Percentiles rank a stretch among this genome's conserved stretches.
These are phyloP conservation scores for Ceratobasidium papillatum DNA, from an alignment of 1,284 basidiomycete species.

Conservation along the genomic window DNA sequence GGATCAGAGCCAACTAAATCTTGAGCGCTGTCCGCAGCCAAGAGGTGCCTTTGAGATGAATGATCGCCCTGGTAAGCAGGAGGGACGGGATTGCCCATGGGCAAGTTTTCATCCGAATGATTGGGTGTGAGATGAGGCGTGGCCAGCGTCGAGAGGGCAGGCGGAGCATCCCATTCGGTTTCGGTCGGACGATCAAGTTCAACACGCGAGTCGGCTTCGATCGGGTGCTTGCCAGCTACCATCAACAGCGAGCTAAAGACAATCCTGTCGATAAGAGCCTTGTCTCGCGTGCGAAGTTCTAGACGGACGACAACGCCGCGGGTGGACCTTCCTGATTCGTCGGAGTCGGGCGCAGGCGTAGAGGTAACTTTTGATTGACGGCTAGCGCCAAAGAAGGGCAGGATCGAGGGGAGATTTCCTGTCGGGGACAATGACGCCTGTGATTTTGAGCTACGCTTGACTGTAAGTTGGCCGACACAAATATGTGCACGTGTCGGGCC, in stretches of 20 bases:
- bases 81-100: not conserved
- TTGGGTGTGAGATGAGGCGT: constrained; percentile 25
- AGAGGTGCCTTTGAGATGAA: not conserved
- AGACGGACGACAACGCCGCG: not conserved
- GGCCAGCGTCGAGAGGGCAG: constrained; percentile 29
- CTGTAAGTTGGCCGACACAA: constrained; percentile 30
- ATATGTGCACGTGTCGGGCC: constrained; percentile 33
- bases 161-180: constrained; percentile 35
- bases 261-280: constrained; percentile 32
- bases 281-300: constrained; percentile 30
- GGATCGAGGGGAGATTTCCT: not conserved
- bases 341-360: not conserved
- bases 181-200: constrained; percentile 16
- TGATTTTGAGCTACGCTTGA: constrained; percentile 6
- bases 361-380: not conserved
- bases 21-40: not conserved
- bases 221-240: constrained; percentile 20
- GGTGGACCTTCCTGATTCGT: not conserved
- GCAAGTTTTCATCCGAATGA: constrained; percentile 15
- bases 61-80: constrained; percentile 11
- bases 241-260: constrained; percentile 25
- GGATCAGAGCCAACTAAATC: not conserved
- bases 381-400: not conserved
- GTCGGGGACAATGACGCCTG: not conserved
- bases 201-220: constrained; percentile 30